These are phyloP conservation scores for Tuber magnatum DNA, from an alignment of 495 filamentous ascomycete genomes.

Conservation along the genomic window DNA sequence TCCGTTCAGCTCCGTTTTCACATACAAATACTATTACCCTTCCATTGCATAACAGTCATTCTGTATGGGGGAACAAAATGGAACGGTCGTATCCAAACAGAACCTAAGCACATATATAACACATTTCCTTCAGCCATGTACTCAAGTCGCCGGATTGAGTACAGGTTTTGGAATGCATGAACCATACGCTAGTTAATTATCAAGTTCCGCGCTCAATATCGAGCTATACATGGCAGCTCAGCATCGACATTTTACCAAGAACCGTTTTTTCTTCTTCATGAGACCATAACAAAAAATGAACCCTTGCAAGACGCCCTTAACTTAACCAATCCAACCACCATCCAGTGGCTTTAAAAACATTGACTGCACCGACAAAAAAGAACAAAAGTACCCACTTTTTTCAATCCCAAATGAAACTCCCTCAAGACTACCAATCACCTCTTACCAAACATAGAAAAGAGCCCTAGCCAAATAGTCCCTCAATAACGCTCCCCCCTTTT, in stretches of 20 bases:
- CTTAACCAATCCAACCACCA: slow-evolving; percentile 5
- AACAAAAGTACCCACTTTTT: slow-evolving; percentile 13
- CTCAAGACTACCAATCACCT: slow-evolving; percentile 25
- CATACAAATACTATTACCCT: too few species aligned
- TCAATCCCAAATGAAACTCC: slow-evolving; percentile 2
- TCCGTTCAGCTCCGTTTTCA: too few species aligned
- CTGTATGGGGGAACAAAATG: too few species aligned
- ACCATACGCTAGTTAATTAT: too few species aligned
- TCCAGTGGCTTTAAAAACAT: neutral
- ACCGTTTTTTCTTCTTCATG: neutral
- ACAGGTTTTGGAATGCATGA: too few species aligned
- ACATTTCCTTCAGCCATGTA: too few species aligned
- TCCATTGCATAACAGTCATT: too few species aligned
- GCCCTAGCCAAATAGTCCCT: neutral
- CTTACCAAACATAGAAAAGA: slow-evolving; percentile 21
- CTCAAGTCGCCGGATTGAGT: too few species aligned
- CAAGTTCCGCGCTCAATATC: neutral
- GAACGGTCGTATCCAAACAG: too few species aligned
- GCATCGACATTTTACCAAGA: neutral
- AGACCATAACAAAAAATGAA: neutral
- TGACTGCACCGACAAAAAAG: slow-evolving; percentile 7
- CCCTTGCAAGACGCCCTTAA: slow-evolving; percentile 8
- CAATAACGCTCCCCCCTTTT: neutral
- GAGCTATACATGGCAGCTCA: neutral
- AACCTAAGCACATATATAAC: too few species aligned